Conservation (phyloP, 2,329 filamentous ascomycete genomes). For the Dactylellina leptospora region DNA sequence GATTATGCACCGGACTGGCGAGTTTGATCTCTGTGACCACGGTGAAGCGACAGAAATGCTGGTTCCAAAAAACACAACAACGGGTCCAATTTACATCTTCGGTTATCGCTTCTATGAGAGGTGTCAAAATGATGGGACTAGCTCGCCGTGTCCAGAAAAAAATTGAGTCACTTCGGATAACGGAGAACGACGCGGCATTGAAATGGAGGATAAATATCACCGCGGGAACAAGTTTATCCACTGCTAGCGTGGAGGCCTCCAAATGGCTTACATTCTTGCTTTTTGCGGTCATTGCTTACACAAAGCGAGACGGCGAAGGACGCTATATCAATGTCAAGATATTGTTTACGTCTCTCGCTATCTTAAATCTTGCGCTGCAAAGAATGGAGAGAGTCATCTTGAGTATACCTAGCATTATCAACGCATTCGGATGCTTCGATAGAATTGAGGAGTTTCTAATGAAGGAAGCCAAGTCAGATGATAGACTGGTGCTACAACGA, state of each 20-base stretch:
- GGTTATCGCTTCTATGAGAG: slow-evolving; percentile 26
- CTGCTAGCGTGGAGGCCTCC: slow-evolving; percentile 9
- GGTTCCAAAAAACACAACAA: slow-evolving; percentile 21
- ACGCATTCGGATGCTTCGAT: slow-evolving; percentile 18
- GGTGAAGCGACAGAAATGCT: slow-evolving; percentile 8
- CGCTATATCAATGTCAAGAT: slow-evolving; percentile 17
- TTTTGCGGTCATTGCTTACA: neutral
- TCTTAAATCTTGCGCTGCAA: slow-evolving; percentile 10
- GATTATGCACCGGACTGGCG: slow-evolving; percentile 8
- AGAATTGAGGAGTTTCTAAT: slow-evolving; percentile 30
- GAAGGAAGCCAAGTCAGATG: slow-evolving; percentile 3
- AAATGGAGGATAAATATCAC: slow-evolving; percentile 14
- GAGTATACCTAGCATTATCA: slow-evolving; percentile 14
- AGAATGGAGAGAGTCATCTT: slow-evolving; percentile 11
- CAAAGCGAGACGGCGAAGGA: neutral
- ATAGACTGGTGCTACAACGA: neutral
- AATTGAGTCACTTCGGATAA: neutral
- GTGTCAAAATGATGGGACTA: slow-evolving; percentile 25
- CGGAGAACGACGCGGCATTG: slow-evolving; percentile 6
- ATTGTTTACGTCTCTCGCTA: slow-evolving; percentile 28
- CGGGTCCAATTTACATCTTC: slow-evolving; percentile 33
- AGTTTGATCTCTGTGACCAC: slow-evolving; percentile 3
- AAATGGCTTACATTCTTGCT: slow-evolving; percentile 31
- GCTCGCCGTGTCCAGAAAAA: neutral
- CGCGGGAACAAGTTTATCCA: neutral